Conservation (phyloP, 2,329 filamentous ascomycete genomes). For the Onygena corvina region DNA sequence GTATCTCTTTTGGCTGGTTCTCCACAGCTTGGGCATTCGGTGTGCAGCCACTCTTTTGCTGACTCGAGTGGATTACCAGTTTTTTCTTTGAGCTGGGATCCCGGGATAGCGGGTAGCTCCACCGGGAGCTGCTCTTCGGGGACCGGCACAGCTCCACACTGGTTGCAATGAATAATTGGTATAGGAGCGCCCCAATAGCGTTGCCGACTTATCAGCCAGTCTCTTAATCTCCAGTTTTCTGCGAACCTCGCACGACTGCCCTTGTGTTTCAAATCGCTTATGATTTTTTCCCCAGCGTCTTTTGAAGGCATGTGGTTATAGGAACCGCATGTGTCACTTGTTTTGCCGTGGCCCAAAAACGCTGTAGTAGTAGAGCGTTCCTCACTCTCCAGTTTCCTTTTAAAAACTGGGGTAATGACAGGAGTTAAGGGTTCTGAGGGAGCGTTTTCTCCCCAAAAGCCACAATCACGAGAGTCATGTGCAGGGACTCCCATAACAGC, state of each 20-base stretch:
- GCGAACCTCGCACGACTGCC: conserved; percentile 49
- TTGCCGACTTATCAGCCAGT: conserved; percentile 88
- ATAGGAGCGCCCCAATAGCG: conserved; percentile 87
- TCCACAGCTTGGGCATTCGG: conserved; percentile 58
- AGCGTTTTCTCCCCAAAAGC: conserved; percentile 66
- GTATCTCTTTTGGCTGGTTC: conserved; percentile 66
- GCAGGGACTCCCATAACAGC: conserved; percentile 88
- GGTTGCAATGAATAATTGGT: conserved; percentile 68
- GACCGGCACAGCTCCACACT: conserved; percentile 68
- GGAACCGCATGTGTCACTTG: conserved; percentile 53
- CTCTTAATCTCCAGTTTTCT: conserved; percentile 67
- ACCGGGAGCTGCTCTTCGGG: conserved; percentile 67
- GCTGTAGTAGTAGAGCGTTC: conserved; percentile 39
- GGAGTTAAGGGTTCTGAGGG: conserved; percentile 48
- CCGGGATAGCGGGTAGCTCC: conserved; percentile 54
- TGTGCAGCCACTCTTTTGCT: conserved; percentile 61
- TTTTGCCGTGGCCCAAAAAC: conserved; percentile 53
- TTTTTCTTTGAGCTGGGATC: conserved; percentile 56
- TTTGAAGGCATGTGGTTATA: conserved; percentile 53
- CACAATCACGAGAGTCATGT: conserved; percentile 65
- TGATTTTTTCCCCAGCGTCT: conserved; percentile 50
- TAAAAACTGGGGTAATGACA: conserved; percentile 45
- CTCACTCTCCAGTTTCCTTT: conserved; percentile 33
- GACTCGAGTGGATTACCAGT: conserved; percentile 66
- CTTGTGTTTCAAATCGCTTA: conserved; percentile 38